Conservation (phyloP, 1,139 yeast species). For the Yamadazyma membranifaciens region DNA sequence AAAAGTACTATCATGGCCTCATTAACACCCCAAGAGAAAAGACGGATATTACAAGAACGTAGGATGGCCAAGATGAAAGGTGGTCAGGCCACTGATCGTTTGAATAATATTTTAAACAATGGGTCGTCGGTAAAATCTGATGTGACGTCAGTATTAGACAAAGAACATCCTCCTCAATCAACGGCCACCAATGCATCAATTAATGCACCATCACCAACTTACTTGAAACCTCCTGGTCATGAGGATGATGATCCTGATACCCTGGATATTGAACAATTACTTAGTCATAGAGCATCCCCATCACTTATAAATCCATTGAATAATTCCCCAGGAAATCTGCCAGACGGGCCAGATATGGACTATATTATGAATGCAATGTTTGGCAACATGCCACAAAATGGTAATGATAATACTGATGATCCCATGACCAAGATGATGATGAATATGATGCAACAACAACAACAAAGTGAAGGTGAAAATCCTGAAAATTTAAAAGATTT, state of each 20-base stretch:
- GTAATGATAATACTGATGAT: conserved; percentile 13
- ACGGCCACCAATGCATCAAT: conserved; percentile 5
- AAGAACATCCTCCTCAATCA: background rate
- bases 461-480: conserved; percentile 10
- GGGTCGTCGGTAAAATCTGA: conserved; percentile 39
- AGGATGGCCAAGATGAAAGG: conserved; percentile 66
- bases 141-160: conserved; percentile 38
- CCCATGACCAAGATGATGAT: conserved; percentile 37
- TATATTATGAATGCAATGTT: conserved; percentile 35
- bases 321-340: conserved; percentile 1
- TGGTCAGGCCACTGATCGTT: conserved; percentile 55
- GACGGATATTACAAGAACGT: conserved; percentile 61
- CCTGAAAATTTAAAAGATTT: conserved; percentile 20
- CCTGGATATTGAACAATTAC: conserved; percentile 16
- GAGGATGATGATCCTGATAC: conserved; percentile 18
- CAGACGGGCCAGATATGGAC: conserved; percentile 26
- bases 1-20: conserved; percentile 19
- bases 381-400: conserved; percentile 16
- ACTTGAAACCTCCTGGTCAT: conserved; percentile 6
- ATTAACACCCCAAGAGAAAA: conserved; percentile 60
- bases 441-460: conserved; percentile 19
- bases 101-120: conserved; percentile 45
- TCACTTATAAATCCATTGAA: conserved; percentile 6
- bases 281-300: conserved; percentile 15
- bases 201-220: background rate